These are phyloP conservation scores for Fusarium beomiforme DNA, from an alignment of 2,329 filamentous ascomycete genomes.

Conservation along the genomic window DNA sequence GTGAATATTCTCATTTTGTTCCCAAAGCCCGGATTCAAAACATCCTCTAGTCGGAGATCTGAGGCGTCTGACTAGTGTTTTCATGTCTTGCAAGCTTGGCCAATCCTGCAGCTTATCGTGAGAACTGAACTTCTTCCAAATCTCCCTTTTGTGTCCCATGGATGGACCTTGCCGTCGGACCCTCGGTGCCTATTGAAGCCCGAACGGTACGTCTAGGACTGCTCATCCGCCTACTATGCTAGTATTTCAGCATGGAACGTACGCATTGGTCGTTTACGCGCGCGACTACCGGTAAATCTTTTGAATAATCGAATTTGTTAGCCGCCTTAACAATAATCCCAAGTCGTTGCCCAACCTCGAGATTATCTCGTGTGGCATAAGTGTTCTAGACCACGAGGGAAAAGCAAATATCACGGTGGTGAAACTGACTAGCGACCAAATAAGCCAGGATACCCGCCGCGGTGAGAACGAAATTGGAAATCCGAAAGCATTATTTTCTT, in stretches of 20 bases:
- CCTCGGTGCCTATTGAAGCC: neutral
- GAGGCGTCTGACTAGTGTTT: neutral
- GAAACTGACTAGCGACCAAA: constrained; percentile 25
- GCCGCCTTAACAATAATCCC: constrained; percentile 28
- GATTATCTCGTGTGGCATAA: neutral
- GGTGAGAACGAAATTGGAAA: constrained; percentile 8
- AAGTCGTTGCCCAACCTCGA: constrained; percentile 3
- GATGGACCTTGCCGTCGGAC: neutral
- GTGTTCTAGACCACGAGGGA: constrained; percentile 14
- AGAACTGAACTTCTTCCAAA: too few species aligned
- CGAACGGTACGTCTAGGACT: neutral
- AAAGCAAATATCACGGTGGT: constrained; percentile 21
- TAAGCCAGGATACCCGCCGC: neutral
- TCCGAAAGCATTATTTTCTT: constrained; percentile 5
- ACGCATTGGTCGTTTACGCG: constrained; percentile 14
- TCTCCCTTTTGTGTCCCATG: neutral
- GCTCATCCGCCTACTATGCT: neutral
- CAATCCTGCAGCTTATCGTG: neutral
- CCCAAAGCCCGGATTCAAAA: neutral
- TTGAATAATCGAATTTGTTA: constrained; percentile 14
- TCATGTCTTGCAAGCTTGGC: neutral
- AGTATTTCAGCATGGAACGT: neutral
- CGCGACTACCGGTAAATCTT: constrained; percentile 25
- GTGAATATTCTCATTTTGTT: neutral
- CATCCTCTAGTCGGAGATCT: neutral